Conservation (phyloP, 768 basidiomycete species). For the Filobasidium wieringae region DNA sequence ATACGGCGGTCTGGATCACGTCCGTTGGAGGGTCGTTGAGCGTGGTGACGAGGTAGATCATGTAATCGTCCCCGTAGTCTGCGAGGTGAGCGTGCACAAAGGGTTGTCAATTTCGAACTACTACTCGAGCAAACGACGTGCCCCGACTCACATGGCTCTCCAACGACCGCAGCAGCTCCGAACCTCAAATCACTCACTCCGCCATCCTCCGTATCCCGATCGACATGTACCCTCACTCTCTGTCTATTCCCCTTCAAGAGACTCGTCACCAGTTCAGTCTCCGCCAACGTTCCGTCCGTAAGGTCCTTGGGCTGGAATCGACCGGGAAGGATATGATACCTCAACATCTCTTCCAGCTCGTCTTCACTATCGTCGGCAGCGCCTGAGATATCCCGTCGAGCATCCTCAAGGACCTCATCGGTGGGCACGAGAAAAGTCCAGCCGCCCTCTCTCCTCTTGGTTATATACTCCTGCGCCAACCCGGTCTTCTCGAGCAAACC, state of each 20-base stretch:
- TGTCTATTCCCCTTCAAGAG: conserved; percentile 43
- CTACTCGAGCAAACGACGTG: conserved; percentile 10
- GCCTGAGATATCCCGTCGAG: not conserved
- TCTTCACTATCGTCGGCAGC: not conserved
- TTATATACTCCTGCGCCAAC: conserved; percentile 43
- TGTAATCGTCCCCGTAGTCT: conserved; percentile 64
- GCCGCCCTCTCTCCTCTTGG: conserved; percentile 32
- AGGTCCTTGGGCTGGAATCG: conserved; percentile 61
- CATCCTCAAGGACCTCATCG: conserved; percentile 59
- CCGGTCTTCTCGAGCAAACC: conserved; percentile 73
- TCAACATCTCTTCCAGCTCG: conserved; percentile 53
- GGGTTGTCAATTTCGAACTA: not conserved
- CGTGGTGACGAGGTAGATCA: conserved; percentile 80
- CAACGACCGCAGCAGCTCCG: conserved; percentile 68
- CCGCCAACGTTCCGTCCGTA: conserved; percentile 59
- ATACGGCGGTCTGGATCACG: conserved; percentile 65
- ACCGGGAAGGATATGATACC: conserved; percentile 87
- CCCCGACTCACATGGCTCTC: conserved; percentile 58
- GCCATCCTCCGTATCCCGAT: conserved; percentile 29
- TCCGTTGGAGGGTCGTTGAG: conserved; percentile 73
- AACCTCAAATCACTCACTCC: conserved; percentile 55
- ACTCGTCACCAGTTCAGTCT: conserved; percentile 51
- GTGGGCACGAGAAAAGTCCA: conserved; percentile 86
- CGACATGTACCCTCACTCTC: conserved; percentile 34
- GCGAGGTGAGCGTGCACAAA: not conserved